Conservation (phyloP, 306 rosid genomes). For the Styphnolobium japonicum region DNA sequence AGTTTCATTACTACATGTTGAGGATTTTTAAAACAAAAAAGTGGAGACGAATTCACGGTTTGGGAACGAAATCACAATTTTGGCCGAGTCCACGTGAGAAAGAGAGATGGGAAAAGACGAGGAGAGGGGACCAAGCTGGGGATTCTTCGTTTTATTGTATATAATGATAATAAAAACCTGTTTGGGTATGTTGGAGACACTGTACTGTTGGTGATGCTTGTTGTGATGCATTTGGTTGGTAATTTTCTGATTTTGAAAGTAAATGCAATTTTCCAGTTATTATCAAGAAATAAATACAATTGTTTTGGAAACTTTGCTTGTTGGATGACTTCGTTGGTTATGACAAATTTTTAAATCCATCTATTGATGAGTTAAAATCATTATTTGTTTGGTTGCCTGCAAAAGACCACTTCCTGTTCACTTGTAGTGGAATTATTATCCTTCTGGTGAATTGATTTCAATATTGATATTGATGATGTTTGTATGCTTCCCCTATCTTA, state of each 20-base stretch:
- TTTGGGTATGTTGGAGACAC: neutral
- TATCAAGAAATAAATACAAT: neutral
- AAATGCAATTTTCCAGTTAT: too few species aligned
- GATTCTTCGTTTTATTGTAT: neutral
- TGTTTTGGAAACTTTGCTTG: neutral
- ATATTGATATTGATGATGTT: neutral
- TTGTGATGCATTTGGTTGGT: too few species aligned
- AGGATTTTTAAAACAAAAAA: too few species aligned
- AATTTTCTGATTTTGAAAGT: neutral
- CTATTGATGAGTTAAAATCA: neutral
- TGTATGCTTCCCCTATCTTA: neutral
- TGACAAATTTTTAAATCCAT: too few species aligned
- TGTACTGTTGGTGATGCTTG: neutral
- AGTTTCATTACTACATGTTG: too few species aligned
- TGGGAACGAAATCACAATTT: too few species aligned
- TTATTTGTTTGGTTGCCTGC: neutral
- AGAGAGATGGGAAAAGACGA: too few species aligned
- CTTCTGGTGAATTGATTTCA: neutral
- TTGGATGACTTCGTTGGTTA: neutral
- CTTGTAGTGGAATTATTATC: neutral
- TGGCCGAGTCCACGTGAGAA: too few species aligned
- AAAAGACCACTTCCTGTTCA: too few species aligned
- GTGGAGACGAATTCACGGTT: too few species aligned
- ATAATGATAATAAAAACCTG: neutral
- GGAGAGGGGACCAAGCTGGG: neutral